Evolutionary conservation across 805 yeast genomes (phyloP).

Genomic region (Komagataella phaffii): DNA sequence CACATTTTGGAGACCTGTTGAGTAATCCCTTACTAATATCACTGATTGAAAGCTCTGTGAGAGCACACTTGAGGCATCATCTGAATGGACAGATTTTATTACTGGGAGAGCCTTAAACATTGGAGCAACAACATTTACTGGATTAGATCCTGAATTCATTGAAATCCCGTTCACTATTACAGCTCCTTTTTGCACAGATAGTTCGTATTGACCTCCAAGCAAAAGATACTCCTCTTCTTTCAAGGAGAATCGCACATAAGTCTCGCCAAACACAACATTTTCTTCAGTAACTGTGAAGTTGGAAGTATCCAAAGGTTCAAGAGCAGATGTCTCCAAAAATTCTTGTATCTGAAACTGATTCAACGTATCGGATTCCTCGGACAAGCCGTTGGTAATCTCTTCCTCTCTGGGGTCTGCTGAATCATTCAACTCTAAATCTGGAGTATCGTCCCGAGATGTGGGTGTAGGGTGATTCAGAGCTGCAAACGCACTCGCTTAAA

Average conservation of each 20-base stretch:
- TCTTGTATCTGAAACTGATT: neutral
- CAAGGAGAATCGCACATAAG: slow-evolving; percentile 26
- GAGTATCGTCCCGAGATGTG: slow-evolving; percentile 4
- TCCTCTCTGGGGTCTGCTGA: neutral
- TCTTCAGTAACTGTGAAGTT: slow-evolving; percentile 23
- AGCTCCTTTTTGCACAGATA: slow-evolving; percentile 34
- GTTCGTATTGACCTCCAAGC: slow-evolving; percentile 31
- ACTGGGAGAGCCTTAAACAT: slow-evolving; percentile 24
- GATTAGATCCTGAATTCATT: slow-evolving; percentile 15
- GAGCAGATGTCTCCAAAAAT: neutral
- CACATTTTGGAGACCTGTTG: slow-evolving; percentile 31
- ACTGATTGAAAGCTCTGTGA: slow-evolving; percentile 28
- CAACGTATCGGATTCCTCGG: neutral
- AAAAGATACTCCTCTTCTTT: slow-evolving; percentile 26
- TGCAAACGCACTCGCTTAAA: slow-evolving; percentile 17
- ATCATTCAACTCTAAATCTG: slow-evolving; percentile 1
- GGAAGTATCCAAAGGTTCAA: slow-evolving; percentile 11
- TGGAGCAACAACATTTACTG: slow-evolving; percentile 22
- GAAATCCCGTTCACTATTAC: slow-evolving; percentile 25
- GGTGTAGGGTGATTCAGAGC: slow-evolving; percentile 12
- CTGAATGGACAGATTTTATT: slow-evolving; percentile 25
- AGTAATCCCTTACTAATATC: slow-evolving; percentile 19
- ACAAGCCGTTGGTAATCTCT: neutral
- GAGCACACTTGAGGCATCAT: slow-evolving; percentile 24
- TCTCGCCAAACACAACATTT: slow-evolving; percentile 20